Evolutionary conservation across 805 yeast genomes (phyloP), one percentile per base, ranked within the genome.

Genomic region (Yueomyces sinensis): DNA sequence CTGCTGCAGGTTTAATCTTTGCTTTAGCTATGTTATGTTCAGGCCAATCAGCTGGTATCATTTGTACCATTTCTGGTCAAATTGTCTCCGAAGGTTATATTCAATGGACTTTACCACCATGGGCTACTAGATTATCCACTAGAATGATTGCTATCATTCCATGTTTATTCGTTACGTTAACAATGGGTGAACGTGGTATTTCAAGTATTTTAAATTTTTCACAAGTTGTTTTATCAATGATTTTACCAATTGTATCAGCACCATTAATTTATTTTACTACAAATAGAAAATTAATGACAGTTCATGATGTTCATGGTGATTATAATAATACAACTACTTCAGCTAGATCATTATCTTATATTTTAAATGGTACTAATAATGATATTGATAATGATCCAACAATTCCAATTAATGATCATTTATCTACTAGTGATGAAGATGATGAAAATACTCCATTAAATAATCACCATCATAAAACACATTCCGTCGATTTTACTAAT

Each of bases 31-130:
- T 86, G 58, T 62, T 86, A 31, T 86, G 82, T 52, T 77, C 89
- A 13, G 96, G 96, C n/a, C 89, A 86, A 50, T 78, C 91, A 47
- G 95, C 95, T 2, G 95, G 95, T 29, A 82, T 89, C 28, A 94
- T 86, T 15, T 86, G 94, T 51, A 87, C 95, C 0, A 67, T 87
- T 47, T 87, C 95, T 2, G 94, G 95, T 27, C 95, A 86, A 54
- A 82, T 83, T 74, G 93, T 86, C 7, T 75, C 83, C 48, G 95
- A 86, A 54, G 96, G 96, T 1, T 87, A 84, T 47, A 65, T 83
- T 18, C 65, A 70, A 40, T 82, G 94, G 81, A 63, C 80, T 5
- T 67, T 84, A 40, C 74, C 81, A 25, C 95, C 96, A 2, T 86
- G 86, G 61, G 63, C 79, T 2, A 70, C 94, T 36, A 68, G 95